Evolutionary conservation across 345 rosid genomes (phyloP), one percentile per base, ranked within the genome.

Genomic region (Syzygium aqueum): DNA sequence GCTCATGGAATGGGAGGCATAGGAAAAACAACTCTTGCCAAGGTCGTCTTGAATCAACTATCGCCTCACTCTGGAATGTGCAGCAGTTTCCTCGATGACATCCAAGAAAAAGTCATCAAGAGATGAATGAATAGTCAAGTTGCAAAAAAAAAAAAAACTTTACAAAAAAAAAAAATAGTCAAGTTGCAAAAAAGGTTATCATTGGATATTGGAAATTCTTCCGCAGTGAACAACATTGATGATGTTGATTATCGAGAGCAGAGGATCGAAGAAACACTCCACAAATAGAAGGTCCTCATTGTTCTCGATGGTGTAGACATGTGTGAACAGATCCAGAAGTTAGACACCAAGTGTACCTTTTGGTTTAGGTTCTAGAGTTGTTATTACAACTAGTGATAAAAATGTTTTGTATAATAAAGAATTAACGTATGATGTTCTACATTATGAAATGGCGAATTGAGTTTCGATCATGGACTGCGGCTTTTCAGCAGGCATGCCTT

Each of bases 191-290:
- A n/a, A n/a, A n/a, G 5, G 43, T 30, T 67, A 30, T 67, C 11
- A 1, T 8, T 1, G 16, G 30, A 27, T 27, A 59, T 59, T 59
- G 33, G 12, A 27, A 59, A 59, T 59, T 37, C 33, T 59, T 59
- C 2, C 27, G 0, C 0, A 0, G 46, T 3, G 3, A 33, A 67
- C 1, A 17, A 67, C 25, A 2, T 67, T 67, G 6, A 67, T 67
- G 13, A 4, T 3, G 6, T 33, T 67, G 25, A 5, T 73, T 33
- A 67, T 17, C 13, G 43, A 67, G 78, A 33, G 46, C 25, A 67
- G 3, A 67, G 6, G 46, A 67, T 33, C 9, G 46, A 37, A 33
- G 13, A 67, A 17, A 67, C 46, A 67, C 23, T 67, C 46, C 23
- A 37, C 78, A 67, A 67, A 33, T 8, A 16, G 22, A 33, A 67